Base-by-base conservation (phyloP, 1,284 basidiomycete genomes). In the Fomitopsis pinicola region DNA sequence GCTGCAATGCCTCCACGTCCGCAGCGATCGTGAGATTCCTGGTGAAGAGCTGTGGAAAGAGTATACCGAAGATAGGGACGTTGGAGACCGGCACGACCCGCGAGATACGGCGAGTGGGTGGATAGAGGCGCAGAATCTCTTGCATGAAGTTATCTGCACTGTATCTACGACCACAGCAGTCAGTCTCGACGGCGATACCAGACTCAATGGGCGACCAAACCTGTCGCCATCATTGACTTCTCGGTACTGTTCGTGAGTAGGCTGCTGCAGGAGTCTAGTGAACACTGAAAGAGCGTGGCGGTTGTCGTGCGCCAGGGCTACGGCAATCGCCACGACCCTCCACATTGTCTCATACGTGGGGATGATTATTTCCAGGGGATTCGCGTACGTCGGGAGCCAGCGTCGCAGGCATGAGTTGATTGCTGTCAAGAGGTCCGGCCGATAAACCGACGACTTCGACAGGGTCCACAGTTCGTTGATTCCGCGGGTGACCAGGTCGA, bases 331-430 rank as follows among this genome's bases (percentile, higher is more conserved):
- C 54, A 84, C 74, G n/a, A 86, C 78, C 17, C 83, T 77, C 86
- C 86, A 87, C 53, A 86, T 72, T 0, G 82, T 82, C 67, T 87
- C 86, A 75, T 82, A 87, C 1, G 80, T 72, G 0, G 85, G 85
- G 44, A 87, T 77, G 57, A 87, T 74, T 61, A 77, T 77, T 52
- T 85, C 77, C 22, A 86, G 66, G 0, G 82, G 79, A 55, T 78
- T 75, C 1, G 70, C 64, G 0, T 63, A 59, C 42, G 75, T 69
- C 0, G 78, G 76, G 22, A 85, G 63, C 63, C 84, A 77, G 1
- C 61, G 64, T 2, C 72, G 54, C 14, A 84, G 71, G 44, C 58
- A 64, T 0, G 10, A n/a, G 58, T 70, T 69, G 56, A 77, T 63
- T 8, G 62, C 64, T 0, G 59, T 54, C 3, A 72, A 65, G 14